Evolutionary conservation across 2,329 filamentous ascomycete species (phyloP), one percentile per base, ranked within the genome.

Genomic region (Fusarium chaquense): DNA sequence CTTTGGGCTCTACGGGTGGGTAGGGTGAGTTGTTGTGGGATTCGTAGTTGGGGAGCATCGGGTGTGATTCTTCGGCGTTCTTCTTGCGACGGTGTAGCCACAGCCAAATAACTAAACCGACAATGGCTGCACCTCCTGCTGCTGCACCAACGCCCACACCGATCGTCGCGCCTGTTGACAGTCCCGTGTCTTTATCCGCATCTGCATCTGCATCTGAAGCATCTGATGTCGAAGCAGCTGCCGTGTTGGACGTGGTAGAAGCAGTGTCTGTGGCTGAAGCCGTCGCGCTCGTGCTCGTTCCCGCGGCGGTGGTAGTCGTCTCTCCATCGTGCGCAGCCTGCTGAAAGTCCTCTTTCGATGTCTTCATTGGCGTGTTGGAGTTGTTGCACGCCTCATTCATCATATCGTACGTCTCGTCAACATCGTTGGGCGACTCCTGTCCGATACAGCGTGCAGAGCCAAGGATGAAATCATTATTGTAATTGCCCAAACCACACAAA

Each of bases 391-490:
- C 83, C 16, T 70, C 70, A 4, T 72, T 63, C 78, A 87, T 80
- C 5, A 76, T 83, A 9, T 76, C 71, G 69, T 84, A 87, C 18
- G 84, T 83, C 18, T 73, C 58, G 16, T 76, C 65, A 8, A 86
- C 67, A 45, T 86, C 82, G 24, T 24, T 69, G 0, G 75, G 71
- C 20, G 70, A 73, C 5, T 72, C 35, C 18, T 71, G 61, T 10
- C 81, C 84, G 15, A 88, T 73, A 66, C 86, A 88, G 15, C 65
- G 69, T 4, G 85, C 86, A 3, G 83, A 72, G 35, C 79, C 79
- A 22, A 80, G 82, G 63, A 87, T 77, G 73, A 87, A 88, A 67
- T 82, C 77, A 57, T 82, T 82, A 33, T 79, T 76, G 59, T 87
- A 86, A 65, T 52, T 69, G 13, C 67, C 67, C 20, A 67, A 32